Evolutionary conservation across 2,329 filamentous ascomycete genomes (phyloP), one percentile per base, ranked within the genome.

Genomic region (Cercospora sp.): DNA sequence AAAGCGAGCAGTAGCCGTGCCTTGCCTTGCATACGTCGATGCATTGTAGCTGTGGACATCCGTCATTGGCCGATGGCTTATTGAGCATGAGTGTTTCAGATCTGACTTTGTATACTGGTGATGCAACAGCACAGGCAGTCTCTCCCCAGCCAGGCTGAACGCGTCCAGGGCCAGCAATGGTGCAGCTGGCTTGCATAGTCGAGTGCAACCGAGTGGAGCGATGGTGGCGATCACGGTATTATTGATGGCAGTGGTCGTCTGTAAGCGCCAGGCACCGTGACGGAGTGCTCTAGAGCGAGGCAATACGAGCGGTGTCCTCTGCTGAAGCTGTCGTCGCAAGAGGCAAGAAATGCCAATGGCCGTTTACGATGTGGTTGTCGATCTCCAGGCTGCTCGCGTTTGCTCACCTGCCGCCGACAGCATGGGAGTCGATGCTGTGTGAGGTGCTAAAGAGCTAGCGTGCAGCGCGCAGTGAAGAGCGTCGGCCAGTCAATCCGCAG

Each of bases 391-490:
- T 40, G 36, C 36, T 40, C 36, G 36, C 36, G 36, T 42, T 42
- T 42, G 36, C 36, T 18, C 23, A 57, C 16, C 20, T 26, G 51
- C 12, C 45, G 33, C 53, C 51, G 23, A n/a, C 18, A 28, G 61
- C 64, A 31, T 48, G 65, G 33, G 58, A 62, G 45, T 62, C 48
- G 64, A 66, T 53, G 58, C 18, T 62, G 58, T 63, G 60, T 26
- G 65, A 48, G 65, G 48, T 61, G 64, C 61, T 62, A 67, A 9
- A 23, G 12, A 9, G 23, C 53, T 63, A 57, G 63, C 31, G 63
- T 70, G 66, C 66, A 70, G 65, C 55, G 60, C 45, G 66, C 66
- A 70, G 65, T 45, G 60, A 40, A 18, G 55, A 65, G 28, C 60
- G 55, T 51, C 36, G 51, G 58, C 66, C 68, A 68, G 63, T 68